These are phyloP conservation scores for Bauhinia variegata DNA, from an alignment of 306 rosid species.

Conservation along the genomic window DNA sequence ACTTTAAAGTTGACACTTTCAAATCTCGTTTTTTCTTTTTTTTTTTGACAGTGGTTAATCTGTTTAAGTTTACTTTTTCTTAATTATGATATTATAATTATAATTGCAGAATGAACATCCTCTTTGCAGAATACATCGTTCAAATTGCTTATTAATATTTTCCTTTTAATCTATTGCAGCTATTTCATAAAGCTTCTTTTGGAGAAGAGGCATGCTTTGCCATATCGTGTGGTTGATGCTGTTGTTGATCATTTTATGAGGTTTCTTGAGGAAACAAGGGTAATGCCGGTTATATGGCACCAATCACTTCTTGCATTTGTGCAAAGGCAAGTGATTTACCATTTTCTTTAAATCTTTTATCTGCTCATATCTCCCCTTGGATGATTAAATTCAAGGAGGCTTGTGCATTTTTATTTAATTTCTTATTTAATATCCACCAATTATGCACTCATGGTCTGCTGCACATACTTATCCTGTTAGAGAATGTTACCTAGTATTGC, in stretches of 20 bases:
- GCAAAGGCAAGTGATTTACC: conserved; percentile 65
- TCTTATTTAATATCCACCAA: not conserved
- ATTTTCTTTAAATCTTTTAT: conserved; percentile 10
- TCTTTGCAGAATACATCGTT: not conserved
- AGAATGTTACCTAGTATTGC: not conserved
- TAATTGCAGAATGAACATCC: not conserved
- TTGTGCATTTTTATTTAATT: not conserved
- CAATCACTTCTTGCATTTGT: conserved; percentile 91
- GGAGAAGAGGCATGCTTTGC: conserved; percentile 95
- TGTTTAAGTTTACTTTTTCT: conserved; percentile 2
- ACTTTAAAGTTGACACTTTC: not conserved
- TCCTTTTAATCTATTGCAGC: conserved; percentile 53
- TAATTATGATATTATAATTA: not conserved
- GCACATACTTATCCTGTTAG: not conserved
- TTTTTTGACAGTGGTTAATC: not conserved
- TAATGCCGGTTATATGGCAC: conserved; percentile 99
- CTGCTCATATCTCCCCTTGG: not conserved
- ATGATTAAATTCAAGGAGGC: not conserved
- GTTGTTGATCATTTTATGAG: conserved; percentile 80
- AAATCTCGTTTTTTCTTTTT: no score
- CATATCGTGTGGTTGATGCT: conserved; percentile 81
- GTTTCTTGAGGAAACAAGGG: conserved; percentile 64
- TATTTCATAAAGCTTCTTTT: conserved; percentile 89
- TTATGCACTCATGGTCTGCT: not conserved
- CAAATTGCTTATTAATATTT: conserved; percentile 31